Evolutionary conservation across 345 rosid species (phyloP).

Genomic region (Arabidopsis arenosa): DNA sequence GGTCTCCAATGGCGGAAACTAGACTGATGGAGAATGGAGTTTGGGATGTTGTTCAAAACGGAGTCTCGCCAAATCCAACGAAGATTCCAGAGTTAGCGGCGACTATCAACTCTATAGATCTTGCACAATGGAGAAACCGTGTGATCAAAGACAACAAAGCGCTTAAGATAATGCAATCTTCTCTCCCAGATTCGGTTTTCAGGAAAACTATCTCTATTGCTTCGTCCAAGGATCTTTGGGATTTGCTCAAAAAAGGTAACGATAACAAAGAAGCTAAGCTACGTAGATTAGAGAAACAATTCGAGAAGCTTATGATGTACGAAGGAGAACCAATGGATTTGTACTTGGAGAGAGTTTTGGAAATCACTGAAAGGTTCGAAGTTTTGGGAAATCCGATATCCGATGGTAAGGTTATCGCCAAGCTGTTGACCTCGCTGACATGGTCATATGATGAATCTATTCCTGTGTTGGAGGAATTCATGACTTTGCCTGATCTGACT

Average conservation of each 20-base stretch:
- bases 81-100: conserved; percentile 23
- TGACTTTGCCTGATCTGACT: conserved; percentile 9
- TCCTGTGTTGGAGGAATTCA: conserved; percentile 20
- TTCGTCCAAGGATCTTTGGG: conserved; percentile 36
- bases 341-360: neutral
- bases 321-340: neutral
- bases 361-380: neutral
- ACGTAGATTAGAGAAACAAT: conserved; percentile 25
- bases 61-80: conserved; percentile 28
- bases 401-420: neutral
- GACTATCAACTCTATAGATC: neutral
- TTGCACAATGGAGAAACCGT: conserved; percentile 24
- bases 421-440: conserved; percentile 1
- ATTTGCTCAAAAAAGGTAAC: conserved; percentile 11
- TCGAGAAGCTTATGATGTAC: conserved; percentile 16
- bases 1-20: neutral
- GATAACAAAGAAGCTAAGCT: neutral
- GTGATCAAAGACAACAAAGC: conserved; percentile 10
- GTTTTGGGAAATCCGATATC: neutral
- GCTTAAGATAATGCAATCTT: conserved; percentile 28
- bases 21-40: conserved; percentile 22
- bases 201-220: conserved; percentile 11
- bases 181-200: conserved; percentile 30
- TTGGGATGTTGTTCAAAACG: conserved; percentile 19
- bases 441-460: neutral